A percentile compares a stretch with the other conserved stretches of the same genome.
These are phyloP conservation scores for Byssochlamys sp. DNA, from an alignment of 2,329 filamentous ascomycete species.

Conservation along the genomic window DNA sequence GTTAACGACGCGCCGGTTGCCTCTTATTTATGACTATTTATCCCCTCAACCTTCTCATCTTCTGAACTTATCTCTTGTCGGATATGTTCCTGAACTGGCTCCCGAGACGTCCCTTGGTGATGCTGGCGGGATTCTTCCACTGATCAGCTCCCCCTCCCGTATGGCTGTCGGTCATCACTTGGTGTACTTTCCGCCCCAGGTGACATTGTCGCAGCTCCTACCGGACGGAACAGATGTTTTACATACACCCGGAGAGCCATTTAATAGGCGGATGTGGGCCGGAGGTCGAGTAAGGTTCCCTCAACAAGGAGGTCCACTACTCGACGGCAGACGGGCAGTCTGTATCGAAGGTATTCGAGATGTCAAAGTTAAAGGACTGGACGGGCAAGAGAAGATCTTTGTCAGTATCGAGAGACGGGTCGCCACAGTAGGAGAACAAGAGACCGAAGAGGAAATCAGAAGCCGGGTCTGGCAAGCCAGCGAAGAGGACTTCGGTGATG, in stretches of 20 bases:
- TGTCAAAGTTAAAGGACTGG: conserved; percentile 41
- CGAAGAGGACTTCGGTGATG: conserved; percentile 34
- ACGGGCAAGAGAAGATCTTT: conserved; percentile 49
- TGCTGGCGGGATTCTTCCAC: conserved; percentile 19
- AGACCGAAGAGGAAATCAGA: conserved; percentile 25
- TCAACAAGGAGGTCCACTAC: conserved; percentile 15
- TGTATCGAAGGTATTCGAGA: conserved; percentile 41
- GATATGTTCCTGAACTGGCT: conserved; percentile 39
- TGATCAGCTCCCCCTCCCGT: conserved; percentile 16
- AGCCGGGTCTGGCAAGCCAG: conserved; percentile 35
- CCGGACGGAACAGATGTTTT: conserved; percentile 75
- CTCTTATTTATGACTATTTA: conserved; percentile 47
- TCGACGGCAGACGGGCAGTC: conserved; percentile 30
- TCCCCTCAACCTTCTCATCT: conserved; percentile 56
- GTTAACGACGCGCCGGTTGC: conserved; percentile 42
- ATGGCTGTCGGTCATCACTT: conserved; percentile 59
- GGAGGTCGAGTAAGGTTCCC: conserved; percentile 60
- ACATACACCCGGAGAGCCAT: conserved; percentile 65
- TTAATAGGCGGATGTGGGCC: conserved; percentile 75
- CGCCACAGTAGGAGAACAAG: conserved; percentile 27
- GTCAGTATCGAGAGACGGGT: conserved; percentile 51
- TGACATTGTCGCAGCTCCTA: conserved; percentile 53
- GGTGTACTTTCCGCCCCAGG: conserved; percentile 71
- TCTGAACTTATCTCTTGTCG: conserved; percentile 52
- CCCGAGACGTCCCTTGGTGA: conserved; percentile 13